phyloP scores from a whole-genome alignment of 164 flowering plant species.

The Amborella trichopoda region DNA sequence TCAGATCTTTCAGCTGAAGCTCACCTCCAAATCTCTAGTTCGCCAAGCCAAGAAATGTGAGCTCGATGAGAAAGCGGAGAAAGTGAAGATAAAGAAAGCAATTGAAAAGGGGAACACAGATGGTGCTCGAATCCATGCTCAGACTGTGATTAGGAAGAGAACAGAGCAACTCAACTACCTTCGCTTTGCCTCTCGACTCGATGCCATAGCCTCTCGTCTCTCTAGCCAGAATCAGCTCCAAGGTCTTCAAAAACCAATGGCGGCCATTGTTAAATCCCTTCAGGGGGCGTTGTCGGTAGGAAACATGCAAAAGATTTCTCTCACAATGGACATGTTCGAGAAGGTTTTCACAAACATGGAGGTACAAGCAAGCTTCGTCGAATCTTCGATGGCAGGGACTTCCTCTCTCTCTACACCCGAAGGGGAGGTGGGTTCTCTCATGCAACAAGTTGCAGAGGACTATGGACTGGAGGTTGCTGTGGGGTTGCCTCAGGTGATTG shows the following conservation, averaged over 20 bases:
- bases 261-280: neutral
- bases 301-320: neutral
- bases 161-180: too few species aligned
- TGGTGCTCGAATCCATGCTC: too few species aligned
- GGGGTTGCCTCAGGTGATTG: too few species aligned
- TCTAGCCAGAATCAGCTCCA: neutral
- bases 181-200: neutral
- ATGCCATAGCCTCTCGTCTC: neutral
- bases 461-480: too few species aligned
- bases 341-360: neutral
- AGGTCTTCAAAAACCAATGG: neutral
- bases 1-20: slow-evolving; percentile 16
- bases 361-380: neutral
- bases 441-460: too few species aligned
- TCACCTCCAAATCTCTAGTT: slow-evolving; percentile 14
- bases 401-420: too few species aligned
- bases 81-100: too few species aligned
- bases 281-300: neutral
- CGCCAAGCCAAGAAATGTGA: slow-evolving; percentile 19
- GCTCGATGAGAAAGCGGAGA: too few species aligned
- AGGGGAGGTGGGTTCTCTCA: too few species aligned
- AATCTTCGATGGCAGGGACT: too few species aligned
- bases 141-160: too few species aligned
- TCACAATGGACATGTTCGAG: neutral
- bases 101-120: too few species aligned